Evolutionary conservation across 2,329 filamentous ascomycete genomes (phyloP).

Genomic region (Sclerotinia borealis): DNA sequence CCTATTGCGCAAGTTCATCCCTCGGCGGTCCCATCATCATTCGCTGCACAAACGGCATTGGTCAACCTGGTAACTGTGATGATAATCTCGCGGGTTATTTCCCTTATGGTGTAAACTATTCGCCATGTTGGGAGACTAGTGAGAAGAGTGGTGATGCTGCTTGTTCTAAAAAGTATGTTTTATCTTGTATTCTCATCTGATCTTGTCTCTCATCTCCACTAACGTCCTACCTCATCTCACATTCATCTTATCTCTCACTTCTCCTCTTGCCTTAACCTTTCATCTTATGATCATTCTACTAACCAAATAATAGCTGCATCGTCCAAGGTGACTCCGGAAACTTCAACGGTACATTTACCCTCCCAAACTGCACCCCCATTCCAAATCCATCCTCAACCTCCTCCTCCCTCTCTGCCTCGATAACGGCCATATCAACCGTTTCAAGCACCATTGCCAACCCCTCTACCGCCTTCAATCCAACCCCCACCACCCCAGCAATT

Average conservation of each 20-base stretch:
- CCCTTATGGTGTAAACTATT: conserved; percentile 35
- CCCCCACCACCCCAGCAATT: not conserved
- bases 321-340: conserved; percentile 37
- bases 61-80: conserved; percentile 39
- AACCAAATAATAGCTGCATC: conserved; percentile 33
- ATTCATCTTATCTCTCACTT: too few species aligned
- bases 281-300: not conserved
- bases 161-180: conserved; percentile 41
- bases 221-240: not conserved
- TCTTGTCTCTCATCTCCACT: not conserved
- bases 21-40: conserved; percentile 43
- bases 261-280: too few species aligned
- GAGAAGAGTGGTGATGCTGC: conserved; percentile 39
- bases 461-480: conserved; percentile 12
- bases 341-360: conserved; percentile 34
- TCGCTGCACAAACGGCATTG: conserved; percentile 38
- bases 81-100: conserved; percentile 40
- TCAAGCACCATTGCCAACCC: conserved; percentile 15
- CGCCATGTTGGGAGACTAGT: conserved; percentile 39
- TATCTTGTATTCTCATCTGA: not conserved
- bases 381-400: conserved; percentile 13
- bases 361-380: conserved; percentile 28
- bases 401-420: conserved; percentile 17
- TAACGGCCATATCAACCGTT: conserved; percentile 20
- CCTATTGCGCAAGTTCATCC: conserved; percentile 39